Conservation (phyloP, 129 eudicot species). For the Flaveria brownii region DNA sequence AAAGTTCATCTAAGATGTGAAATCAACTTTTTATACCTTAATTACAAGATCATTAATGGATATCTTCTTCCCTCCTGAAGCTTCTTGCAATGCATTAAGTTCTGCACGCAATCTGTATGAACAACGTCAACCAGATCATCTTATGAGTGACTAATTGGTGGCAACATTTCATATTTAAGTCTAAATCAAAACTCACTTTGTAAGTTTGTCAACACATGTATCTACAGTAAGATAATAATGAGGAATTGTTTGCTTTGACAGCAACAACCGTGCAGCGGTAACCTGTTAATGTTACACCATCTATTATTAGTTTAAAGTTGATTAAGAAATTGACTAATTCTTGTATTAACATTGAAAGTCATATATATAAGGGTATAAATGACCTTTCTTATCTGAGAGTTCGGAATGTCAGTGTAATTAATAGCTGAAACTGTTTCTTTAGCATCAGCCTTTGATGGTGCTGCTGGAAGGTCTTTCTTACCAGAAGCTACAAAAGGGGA, state of each 20-base stretch:
- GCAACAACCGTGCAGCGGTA: constrained; percentile 85
- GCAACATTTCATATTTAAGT: constrained; percentile 3
- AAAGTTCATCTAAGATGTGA: background rate
- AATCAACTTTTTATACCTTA: constrained; percentile 50
- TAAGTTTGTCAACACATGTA: constrained; percentile 94
- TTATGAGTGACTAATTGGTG: constrained; percentile 4
- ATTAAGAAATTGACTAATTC: background rate
- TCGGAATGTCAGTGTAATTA: constrained; percentile 80
- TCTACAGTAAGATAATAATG: constrained; percentile 94
- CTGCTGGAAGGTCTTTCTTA: constrained; percentile 60
- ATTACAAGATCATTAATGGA: constrained; percentile 94
- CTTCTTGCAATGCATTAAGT: constrained; percentile 82
- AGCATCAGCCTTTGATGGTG: constrained; percentile 49
- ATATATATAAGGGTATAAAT: constrained; percentile 1
- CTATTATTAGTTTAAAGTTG: constrained; percentile 21
- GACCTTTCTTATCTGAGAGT: constrained; percentile 93
- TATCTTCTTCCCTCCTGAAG: constrained; percentile 91
- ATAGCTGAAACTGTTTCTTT: constrained; percentile 45
- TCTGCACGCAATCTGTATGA: constrained; percentile 61
- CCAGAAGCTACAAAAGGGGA: constrained; percentile 63
- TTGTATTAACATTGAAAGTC: background rate
- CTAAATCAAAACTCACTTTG: constrained; percentile 60
- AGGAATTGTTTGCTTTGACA: constrained; percentile 95
- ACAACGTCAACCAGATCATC: constrained; percentile 13
- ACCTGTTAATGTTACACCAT: constrained; percentile 51